Evolutionary conservation across 2,329 filamentous ascomycete species (phyloP), one percentile per base, ranked within the genome.

Genomic region (Alternaria infectoria): DNA sequence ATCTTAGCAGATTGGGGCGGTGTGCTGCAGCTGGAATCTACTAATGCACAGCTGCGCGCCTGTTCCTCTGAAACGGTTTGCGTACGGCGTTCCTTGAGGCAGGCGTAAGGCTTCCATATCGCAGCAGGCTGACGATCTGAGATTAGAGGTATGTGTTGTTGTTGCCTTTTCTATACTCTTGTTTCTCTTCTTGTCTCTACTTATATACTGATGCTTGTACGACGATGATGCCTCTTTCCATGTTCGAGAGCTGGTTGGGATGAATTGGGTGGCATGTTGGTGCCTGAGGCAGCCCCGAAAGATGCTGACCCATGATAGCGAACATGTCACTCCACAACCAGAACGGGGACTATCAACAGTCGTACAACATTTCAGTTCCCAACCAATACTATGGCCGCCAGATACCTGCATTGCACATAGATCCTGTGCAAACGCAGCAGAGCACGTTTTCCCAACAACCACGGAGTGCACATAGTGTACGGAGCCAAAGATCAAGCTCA

Each of bases 31-130:
- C 47, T 59, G 66, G 52, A 65, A 63, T 73, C 73, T 78, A 79
- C 75, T 78, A 77, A 76, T 78, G 74, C 74, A 70, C 46, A 69
- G 65, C 65, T 64, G 67, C 67, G 71, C 74, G 66, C 72, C 64
- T 57, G 52, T 32, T 67, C 69, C 54, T 60, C 45, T 36, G 12
- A 28, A 44, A 69, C 52, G 57, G 57, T 64, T 52, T 68, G 67
- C 67, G 30, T 51, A 66, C 67, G 64, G 65, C 64, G 43, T 57
- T 67, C 66, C 66, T 64, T 65, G 58, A 43, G 64, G 67, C 67
- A 77, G 75, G 74, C 74, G 43, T 69, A 67, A 74, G 75, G 75
- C 77, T 76, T 36, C 30, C 19, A 36, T 17, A 65, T 68, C 65
- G 44, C 47, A 13, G n/a, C 11, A 55, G 69, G 69, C 69, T 69